Evolutionary conservation across 768 basidiomycete genomes (phyloP), one percentile per base, ranked within the genome.

Genomic region (Phanerochaete carnosa): DNA sequence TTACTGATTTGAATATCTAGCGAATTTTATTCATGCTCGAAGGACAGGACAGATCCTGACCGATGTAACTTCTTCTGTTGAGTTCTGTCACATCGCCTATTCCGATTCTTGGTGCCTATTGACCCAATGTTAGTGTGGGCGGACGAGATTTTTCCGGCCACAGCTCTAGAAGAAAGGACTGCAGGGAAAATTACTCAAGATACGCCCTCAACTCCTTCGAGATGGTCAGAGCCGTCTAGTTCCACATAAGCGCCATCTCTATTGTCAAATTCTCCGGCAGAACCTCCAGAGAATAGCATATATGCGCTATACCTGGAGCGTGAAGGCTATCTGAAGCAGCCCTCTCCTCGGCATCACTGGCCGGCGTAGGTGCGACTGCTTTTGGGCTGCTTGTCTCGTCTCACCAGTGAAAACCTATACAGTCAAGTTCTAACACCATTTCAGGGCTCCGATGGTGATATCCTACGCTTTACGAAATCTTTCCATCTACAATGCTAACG

Each of bases 21-120:
- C 6, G 56, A 46, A 57, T 57, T 57, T 23, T 57, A 57, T 16
- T 30, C n/a, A 12, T 57, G 56, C 29, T 29, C 45, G 6, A 57
- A 47, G 25, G 8, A 8, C 6, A 46, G 22, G 32, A 22, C 29
- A 46, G 56, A 57, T 57, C 45, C 45, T 46, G 56, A 47, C 19
- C 46, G 46, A 43, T 57, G 56, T 29, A 57, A 57, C 15, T 57
- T 57, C 46, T 57, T 46, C 45, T 11, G 56, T 57, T 46, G 46
- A 35, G 56, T 57, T 9, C 23, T 55, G 12, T 28, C 13, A 46
- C 12, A 16, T 13, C 15, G 9, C 26, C 35, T 12, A 32, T n/a
- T 11, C 8, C 5, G 23, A 26, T 49, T 19, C 29, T 19, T 19
- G 6, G 29, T 54, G n/a, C 33, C 35, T n/a, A 35, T n/a, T 35